phyloP scores from a whole-genome alignment of 139 green algal genomes.

The Chara braunii region DNA sequence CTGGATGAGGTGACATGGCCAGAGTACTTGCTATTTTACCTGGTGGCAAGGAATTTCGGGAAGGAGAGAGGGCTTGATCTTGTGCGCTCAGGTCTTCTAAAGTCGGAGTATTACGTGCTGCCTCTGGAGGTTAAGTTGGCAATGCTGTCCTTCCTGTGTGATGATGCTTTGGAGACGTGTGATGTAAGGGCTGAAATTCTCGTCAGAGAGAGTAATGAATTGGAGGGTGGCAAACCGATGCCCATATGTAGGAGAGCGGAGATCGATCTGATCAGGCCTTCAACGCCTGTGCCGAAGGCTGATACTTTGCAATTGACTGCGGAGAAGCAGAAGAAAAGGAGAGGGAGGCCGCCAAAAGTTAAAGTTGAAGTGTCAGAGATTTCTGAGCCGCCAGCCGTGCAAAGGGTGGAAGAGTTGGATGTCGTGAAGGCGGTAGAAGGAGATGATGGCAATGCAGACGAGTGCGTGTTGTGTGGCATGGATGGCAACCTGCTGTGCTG shows the following conservation, averaged over 20 bases:
- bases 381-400: no score
- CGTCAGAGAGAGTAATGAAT: neutral
- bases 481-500: constrained; percentile 81
- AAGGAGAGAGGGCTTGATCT: neutral
- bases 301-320: no score
- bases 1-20: constrained; percentile 37
- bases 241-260: no score
- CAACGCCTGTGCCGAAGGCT: no score
- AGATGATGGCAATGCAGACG: constrained; percentile 44
- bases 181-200: neutral
- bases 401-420: constrained; percentile 4
- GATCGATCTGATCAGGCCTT: no score
- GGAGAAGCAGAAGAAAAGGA: no score
- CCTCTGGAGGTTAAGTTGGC: constrained; percentile 9
- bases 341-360: no score
- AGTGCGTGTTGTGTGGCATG: constrained; percentile 67
- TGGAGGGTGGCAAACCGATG: neutral
- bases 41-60: constrained; percentile 4
- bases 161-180: constrained; percentile 7
- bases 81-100: neutral
- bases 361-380: no score
- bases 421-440: neutral
- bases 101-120: constrained; percentile 13
- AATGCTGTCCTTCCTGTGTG: constrained; percentile 29
- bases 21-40: constrained; percentile 28